Evolutionary conservation across 2,329 filamentous ascomycete species (phyloP).

Genomic region (Endothia cerciana): DNA sequence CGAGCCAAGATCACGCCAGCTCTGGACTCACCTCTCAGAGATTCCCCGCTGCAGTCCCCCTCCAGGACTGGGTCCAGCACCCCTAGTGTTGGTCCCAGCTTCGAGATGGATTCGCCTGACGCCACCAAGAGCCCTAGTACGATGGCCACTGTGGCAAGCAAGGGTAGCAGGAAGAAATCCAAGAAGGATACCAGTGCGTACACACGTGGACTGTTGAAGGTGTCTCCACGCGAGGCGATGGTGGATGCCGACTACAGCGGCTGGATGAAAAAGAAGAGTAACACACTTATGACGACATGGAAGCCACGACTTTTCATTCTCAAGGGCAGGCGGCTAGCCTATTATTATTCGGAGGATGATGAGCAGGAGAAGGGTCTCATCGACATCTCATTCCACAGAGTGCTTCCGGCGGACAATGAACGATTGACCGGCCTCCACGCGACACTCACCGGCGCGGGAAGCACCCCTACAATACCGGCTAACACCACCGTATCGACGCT

Average conservation of each 20-base stretch:
- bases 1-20: slow-evolving; percentile 56
- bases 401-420: slow-evolving; percentile 93
- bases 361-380: slow-evolving; percentile 93
- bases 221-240: slow-evolving; percentile 82
- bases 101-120: slow-evolving; percentile 79
- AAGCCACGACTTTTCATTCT: slow-evolving; percentile 95
- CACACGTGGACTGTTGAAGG: slow-evolving; percentile 80
- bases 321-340: slow-evolving; percentile 86
- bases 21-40: slow-evolving; percentile 54
- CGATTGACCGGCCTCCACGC: slow-evolving; percentile 89
- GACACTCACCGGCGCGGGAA: slow-evolving; percentile 84
- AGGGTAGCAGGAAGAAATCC: slow-evolving; percentile 66
- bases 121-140: slow-evolving; percentile 60
- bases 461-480: slow-evolving; percentile 60
- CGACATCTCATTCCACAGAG: slow-evolving; percentile 95
- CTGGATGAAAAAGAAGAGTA: slow-evolving; percentile 99
- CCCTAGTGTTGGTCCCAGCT: slow-evolving; percentile 67
- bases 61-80: slow-evolving; percentile 78
- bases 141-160: slow-evolving; percentile 50
- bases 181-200: slow-evolving; percentile 98
- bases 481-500: slow-evolving; percentile 51
- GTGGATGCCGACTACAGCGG: slow-evolving; percentile 84
- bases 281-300: slow-evolving; percentile 96
- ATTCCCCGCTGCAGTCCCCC: slow-evolving; percentile 64
- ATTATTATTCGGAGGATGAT: slow-evolving; percentile 95